Percentiles rank a stretch among this genome's conserved stretches.
These are phyloP conservation scores for Blastocystis sp. DNA, from an alignment of 352 stramenopile species.

Conservation along the genomic window DNA sequence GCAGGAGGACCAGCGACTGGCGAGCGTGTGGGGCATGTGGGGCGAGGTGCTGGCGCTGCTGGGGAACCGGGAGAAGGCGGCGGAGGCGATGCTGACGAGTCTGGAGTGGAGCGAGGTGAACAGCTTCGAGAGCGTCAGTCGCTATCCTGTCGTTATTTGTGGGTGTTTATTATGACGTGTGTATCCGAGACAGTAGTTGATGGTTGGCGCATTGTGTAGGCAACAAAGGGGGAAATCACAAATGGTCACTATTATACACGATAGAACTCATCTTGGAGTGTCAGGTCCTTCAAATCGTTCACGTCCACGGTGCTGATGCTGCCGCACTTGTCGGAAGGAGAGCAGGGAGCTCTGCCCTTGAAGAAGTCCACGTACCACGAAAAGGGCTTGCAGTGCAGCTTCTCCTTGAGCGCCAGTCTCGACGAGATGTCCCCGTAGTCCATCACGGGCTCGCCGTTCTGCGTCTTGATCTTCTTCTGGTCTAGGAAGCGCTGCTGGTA, in stretches of 20 bases:
- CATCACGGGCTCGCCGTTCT: slow-evolving; percentile 43
- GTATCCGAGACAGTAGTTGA: too few relatives aligned
- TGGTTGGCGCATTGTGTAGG: too few relatives aligned
- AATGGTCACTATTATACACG: too few relatives aligned
- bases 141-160: slow-evolving; percentile 41
- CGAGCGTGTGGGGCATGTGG: slow-evolving; percentile 12
- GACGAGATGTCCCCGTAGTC: slow-evolving; percentile 51
- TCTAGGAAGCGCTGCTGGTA: slow-evolving; percentile 7
- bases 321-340: not conserved
- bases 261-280: slow-evolving; percentile 36
- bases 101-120: slow-evolving; percentile 33
- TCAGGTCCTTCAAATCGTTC: slow-evolving; percentile 24
- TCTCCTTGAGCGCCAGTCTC: not conserved
- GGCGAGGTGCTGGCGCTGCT: slow-evolving; percentile 1
- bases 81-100: slow-evolving; percentile 3
- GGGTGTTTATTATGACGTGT: slow-evolving; percentile 20
- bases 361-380: slow-evolving; percentile 2
- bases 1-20: slow-evolving; percentile 17
- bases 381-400: slow-evolving; percentile 42
- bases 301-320: slow-evolving; percentile 30
- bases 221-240: too few relatives aligned
- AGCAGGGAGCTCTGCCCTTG: not conserved
- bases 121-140: slow-evolving; percentile 25
- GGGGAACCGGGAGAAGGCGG: slow-evolving; percentile 27
- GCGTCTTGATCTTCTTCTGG: slow-evolving; percentile 4